A percentile compares a stretch with the other conserved stretches of the same genome.
phyloP scores from a whole-genome alignment of 352 stramenopile genomes.

The Stramenopiles sp. region DNA sequence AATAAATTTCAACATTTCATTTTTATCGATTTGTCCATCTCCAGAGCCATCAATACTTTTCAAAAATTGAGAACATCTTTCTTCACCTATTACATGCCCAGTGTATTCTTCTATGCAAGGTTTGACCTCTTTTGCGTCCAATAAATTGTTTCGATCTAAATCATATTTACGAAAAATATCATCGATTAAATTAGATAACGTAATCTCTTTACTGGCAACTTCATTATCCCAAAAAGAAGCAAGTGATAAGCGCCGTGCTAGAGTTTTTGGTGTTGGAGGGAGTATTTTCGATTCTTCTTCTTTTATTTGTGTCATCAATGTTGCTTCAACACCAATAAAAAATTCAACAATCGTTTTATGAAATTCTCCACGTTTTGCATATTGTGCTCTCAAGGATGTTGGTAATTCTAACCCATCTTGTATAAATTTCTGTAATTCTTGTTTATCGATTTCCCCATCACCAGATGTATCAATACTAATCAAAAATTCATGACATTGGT shows the following conservation, averaged over 20 bases:
- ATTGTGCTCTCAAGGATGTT: background rate
- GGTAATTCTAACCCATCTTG: background rate
- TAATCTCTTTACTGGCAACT: background rate
- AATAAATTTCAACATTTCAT: background rate
- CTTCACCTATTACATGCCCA: background rate
- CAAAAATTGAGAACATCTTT: background rate
- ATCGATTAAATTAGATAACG: background rate
- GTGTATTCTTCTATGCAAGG: background rate
- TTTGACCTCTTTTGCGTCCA: background rate
- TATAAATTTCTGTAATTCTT: background rate
- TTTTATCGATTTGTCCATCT: background rate
- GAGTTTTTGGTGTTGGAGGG: background rate
- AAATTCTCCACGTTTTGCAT: background rate
- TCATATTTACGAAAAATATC: background rate
- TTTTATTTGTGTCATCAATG: too few species aligned
- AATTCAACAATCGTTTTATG: slow-evolving; percentile 9
- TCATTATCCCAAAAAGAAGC: background rate
- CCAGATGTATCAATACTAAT: background rate
- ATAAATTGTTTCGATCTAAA: background rate
- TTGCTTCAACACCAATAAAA: slow-evolving; percentile 4
- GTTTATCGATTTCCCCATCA: background rate
- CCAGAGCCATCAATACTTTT: background rate
- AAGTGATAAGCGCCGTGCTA: background rate
- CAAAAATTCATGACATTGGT: background rate
- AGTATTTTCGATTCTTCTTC: too few species aligned